phyloP scores from a whole-genome alignment of 2,329 filamentous ascomycete genomes.

The Zarea fungicola region DNA sequence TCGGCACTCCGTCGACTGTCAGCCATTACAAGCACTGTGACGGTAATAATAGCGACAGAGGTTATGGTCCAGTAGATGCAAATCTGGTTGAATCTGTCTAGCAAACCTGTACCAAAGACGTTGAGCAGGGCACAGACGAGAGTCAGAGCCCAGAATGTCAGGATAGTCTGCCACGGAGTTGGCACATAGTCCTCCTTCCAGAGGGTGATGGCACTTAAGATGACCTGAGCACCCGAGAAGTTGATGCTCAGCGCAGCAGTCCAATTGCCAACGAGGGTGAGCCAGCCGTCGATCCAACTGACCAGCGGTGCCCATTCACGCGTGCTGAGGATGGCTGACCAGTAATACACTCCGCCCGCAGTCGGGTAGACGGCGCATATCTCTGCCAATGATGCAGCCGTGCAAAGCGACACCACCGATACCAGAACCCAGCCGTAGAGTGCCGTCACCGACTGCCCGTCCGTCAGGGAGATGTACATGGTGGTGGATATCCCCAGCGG shows the following conservation, averaged over 20 bases:
- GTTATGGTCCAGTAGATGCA: slow-evolving; percentile 69
- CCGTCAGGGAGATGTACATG: slow-evolving; percentile 53
- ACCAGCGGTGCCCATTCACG: slow-evolving; percentile 56
- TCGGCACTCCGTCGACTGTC: slow-evolving; percentile 57
- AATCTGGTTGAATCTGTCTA: slow-evolving; percentile 64
- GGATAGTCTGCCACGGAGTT: slow-evolving; percentile 65
- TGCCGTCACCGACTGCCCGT: slow-evolving; percentile 66
- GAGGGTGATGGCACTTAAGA: slow-evolving; percentile 62
- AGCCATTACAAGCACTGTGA: slow-evolving; percentile 61
- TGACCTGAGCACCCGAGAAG: slow-evolving; percentile 64
- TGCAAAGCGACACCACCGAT: slow-evolving; percentile 65
- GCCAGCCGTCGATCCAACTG: slow-evolving; percentile 71
- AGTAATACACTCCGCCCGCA: slow-evolving; percentile 65
- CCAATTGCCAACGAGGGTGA: slow-evolving; percentile 67
- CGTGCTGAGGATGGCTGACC: slow-evolving; percentile 63
- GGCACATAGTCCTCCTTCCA: slow-evolving; percentile 55
- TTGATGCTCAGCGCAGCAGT: slow-evolving; percentile 65
- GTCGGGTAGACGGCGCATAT: slow-evolving; percentile 63
- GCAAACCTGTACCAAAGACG: slow-evolving; percentile 50
- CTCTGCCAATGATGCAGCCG: slow-evolving; percentile 67
- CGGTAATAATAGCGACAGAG: slow-evolving; percentile 65
- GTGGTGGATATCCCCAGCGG: slow-evolving; percentile 46
- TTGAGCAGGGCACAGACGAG: slow-evolving; percentile 61
- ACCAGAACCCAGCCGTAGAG: slow-evolving; percentile 66
- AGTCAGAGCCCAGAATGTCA: slow-evolving; percentile 67